Evolutionary conservation across 1,139 yeast genomes (phyloP), one percentile per base, ranked within the genome.

Genomic region (Lodderomyces margitis): DNA sequence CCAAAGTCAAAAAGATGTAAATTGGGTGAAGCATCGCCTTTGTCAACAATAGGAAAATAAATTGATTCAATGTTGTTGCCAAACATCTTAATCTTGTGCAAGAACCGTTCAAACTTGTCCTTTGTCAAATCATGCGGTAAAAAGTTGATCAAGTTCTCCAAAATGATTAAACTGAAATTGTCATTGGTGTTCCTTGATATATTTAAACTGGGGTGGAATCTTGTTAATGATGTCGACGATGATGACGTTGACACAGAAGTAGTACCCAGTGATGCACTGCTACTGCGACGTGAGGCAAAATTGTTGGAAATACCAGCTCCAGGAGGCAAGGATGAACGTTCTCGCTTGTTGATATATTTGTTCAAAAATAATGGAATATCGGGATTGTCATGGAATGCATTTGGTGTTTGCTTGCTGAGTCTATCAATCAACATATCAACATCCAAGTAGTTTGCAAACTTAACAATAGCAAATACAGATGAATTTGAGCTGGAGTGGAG

Each of bases 141-240:
- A 42, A 69, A 62, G 4, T 57, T 53, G 15, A 57, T 59, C 41
- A 78, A 59, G 49, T 75, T 75, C 48, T 75, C 79, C 23, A 77
- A 52, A 36, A 73, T 64, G 3, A 78, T 56, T 38, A 72, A 68
- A 38, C 65, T 64, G 17, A 47, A 50, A 32, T 48, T 44, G 15
- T 48, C 52, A 21, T 34, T 34, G 36, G 36, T 10, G 25, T 12
- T 21, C 15, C 36, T 34, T 7, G 12, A 5, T 21, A 15, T 4
- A 21, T 17, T 17, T 35, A 14, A 11, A 32, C 35, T 20, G 20
- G 14, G 23, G 21, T 35, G 21, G 21, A 4, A 17, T n/a, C 21
- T 39, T 37, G 12, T 23, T 35, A 9, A 34, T 35, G 40, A 17
- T 14, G 40, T 5, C 3, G 28, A 11, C 16, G 23, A 23, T 17